phyloP scores from a whole-genome alignment of 352 stramenopile genomes.

The Pythium phragmiticola region DNA sequence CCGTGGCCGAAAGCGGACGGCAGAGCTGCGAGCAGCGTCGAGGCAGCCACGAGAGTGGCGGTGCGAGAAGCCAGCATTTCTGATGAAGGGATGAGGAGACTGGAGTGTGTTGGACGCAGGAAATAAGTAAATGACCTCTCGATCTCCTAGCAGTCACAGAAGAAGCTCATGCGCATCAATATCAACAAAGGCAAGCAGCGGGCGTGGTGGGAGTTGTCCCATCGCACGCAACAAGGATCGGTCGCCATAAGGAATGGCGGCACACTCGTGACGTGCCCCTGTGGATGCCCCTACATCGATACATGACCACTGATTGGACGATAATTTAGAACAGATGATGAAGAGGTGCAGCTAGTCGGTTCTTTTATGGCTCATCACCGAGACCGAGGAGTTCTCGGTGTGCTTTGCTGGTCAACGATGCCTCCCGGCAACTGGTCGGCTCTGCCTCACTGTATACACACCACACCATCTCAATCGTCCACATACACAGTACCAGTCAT shows the following conservation, averaged over 20 bases:
- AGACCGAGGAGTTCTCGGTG: too few relatives aligned
- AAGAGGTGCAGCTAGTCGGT: constrained; percentile 3
- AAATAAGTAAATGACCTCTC: not conserved
- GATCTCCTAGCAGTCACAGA: not conserved
- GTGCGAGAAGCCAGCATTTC: constrained; percentile 8
- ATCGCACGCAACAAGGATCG: constrained; percentile 4
- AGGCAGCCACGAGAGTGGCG: not conserved
- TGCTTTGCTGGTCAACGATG: too few relatives aligned
- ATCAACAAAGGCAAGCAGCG: not conserved
- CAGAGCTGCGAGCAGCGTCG: constrained; percentile 14
- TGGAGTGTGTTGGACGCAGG: not conserved
- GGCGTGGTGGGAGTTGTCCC: not conserved
- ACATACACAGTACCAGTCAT: too few relatives aligned
- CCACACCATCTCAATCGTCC: too few relatives aligned
- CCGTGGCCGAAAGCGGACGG: constrained; percentile 25
- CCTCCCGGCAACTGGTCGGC: too few relatives aligned
- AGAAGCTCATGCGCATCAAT: not conserved
- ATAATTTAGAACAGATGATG: not conserved
- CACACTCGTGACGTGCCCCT: not conserved
- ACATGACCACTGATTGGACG: constrained; percentile 5
- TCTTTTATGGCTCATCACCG: not conserved
- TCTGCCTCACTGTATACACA: too few relatives aligned
- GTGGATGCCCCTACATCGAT: not conserved
- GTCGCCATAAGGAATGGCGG: not conserved
- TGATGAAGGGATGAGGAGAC: not conserved